A percentile compares a stretch with the other conserved stretches of the same genome.
Conservation (phyloP, 441 rosid species). For the Cnidoscolus chayamansa region DNA sequence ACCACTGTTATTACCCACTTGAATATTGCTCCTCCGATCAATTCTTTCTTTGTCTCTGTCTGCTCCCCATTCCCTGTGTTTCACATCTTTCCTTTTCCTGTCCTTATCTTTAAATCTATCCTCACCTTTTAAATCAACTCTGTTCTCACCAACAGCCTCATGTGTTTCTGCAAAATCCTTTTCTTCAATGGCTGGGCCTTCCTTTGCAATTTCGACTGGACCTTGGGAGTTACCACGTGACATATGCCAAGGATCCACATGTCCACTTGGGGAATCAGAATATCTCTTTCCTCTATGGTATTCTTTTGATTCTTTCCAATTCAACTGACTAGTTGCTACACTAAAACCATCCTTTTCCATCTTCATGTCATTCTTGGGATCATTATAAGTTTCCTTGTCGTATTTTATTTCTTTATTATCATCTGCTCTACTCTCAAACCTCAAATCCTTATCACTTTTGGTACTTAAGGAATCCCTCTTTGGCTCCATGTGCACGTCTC, state of each 20-base stretch:
- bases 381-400: conserved; percentile 52
- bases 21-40: conserved; percentile 63
- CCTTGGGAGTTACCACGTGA: conserved; percentile 58
- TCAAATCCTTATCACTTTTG: conserved; percentile 66
- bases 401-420: conserved; percentile 53
- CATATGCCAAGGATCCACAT: conserved; percentile 60
- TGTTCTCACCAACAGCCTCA: conserved; percentile 84
- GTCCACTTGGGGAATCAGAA: conserved; percentile 56
- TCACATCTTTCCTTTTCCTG: conserved; percentile 77
- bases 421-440: conserved; percentile 60
- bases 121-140: conserved; percentile 69
- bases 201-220: conserved; percentile 57
- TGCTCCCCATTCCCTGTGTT: conserved; percentile 90
- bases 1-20: conserved; percentile 45
- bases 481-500: conserved; percentile 51
- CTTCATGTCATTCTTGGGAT: conserved; percentile 59
- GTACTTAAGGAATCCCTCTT: conserved; percentile 69
- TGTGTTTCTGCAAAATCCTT: conserved; percentile 57
- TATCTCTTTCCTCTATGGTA: conserved; percentile 72
- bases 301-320: conserved; percentile 91
- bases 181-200: conserved; percentile 53
- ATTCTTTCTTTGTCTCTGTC: conserved; percentile 89
- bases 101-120: conserved; percentile 91
- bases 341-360: conserved; percentile 66
- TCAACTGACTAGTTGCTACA: conserved; percentile 44